phyloP scores from a whole-genome alignment of 176 grass and related monocot genomes.

The Areca catechu region DNA sequence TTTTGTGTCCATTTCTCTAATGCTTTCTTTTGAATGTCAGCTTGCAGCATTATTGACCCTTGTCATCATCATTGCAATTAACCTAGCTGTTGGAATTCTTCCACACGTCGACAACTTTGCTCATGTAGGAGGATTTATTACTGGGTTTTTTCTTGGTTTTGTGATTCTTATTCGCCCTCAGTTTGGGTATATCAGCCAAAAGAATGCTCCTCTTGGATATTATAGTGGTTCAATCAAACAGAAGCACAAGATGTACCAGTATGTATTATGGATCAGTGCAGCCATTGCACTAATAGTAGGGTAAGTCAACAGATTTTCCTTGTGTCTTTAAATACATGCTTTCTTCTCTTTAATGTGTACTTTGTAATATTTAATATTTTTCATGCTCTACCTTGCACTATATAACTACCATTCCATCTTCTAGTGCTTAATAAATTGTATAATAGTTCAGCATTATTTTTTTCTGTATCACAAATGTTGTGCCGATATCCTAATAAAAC shows the following conservation, averaged over 20 bases:
- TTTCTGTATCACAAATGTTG: too few species aligned
- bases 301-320: slow-evolving; percentile 26
- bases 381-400: too few species aligned
- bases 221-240: slow-evolving; percentile 32
- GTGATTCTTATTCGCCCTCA: slow-evolving; percentile 81
- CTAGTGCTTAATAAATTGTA: too few species aligned
- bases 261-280: slow-evolving; percentile 51
- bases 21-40: slow-evolving; percentile 28
- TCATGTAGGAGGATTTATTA: slow-evolving; percentile 81
- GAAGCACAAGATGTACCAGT: slow-evolving; percentile 78
- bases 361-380: too few species aligned
- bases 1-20: slow-evolving; percentile 7
- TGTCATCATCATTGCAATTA: slow-evolving; percentile 61
- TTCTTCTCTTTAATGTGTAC: not conserved
- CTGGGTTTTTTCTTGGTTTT: slow-evolving; percentile 91
- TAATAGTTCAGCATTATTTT: too few species aligned
- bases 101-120: slow-evolving; percentile 94
- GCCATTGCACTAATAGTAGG: slow-evolving; percentile 34
- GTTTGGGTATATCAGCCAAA: slow-evolving; percentile 66
- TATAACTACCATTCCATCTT: too few species aligned
- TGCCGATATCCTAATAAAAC: too few species aligned
- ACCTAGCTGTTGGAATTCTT: slow-evolving; percentile 78
- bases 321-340: not conserved
- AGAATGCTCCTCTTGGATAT: slow-evolving; percentile 56
- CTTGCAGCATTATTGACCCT: slow-evolving; percentile 64